Evolutionary conservation across 805 yeast genomes (phyloP).

Genomic region (Hanseniaspora occidentalis): DNA sequence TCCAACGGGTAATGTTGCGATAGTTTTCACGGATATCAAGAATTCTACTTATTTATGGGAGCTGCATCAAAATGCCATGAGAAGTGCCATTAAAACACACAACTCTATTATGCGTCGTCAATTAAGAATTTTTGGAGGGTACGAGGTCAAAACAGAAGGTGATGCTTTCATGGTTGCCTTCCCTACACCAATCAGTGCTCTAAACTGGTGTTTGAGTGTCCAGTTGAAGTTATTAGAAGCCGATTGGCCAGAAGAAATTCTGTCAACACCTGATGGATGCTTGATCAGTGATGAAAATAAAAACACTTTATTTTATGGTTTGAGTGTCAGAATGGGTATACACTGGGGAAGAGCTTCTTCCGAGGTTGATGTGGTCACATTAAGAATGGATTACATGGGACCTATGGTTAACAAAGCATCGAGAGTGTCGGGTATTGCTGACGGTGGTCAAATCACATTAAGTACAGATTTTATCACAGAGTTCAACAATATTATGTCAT

Average conservation of each 20-base stretch:
- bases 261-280: conserved; percentile 74
- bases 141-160: conserved; percentile 98
- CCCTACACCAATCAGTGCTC: conserved; percentile 81
- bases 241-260: conserved; percentile 92
- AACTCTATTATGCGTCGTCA: conserved; percentile 91
- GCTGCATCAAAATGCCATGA: conserved; percentile 81
- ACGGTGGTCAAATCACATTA: conserved; percentile 93
- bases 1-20: conserved; percentile 87
- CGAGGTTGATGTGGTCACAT: conserved; percentile 86
- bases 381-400: conserved; percentile 97
- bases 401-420: conserved; percentile 97
- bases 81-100: conserved; percentile 91
- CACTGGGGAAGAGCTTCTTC: conserved; percentile 98
- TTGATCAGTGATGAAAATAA: conserved; percentile 54
- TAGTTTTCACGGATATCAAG: conserved; percentile 95
- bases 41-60: conserved; percentile 94
- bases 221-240: conserved; percentile 73
- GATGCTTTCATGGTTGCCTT: conserved; percentile 98
- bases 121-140: conserved; percentile 85
- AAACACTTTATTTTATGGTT: conserved; percentile 63
- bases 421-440: conserved; percentile 86
- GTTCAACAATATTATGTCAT: conserved; percentile 41
- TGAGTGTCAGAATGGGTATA: conserved; percentile 94
- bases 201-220: conserved; percentile 89
- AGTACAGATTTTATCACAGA: conserved; percentile 73